These are phyloP conservation scores for Penicillium sp. DNA, from an alignment of 2,329 filamentous ascomycete genomes.

Conservation along the genomic window DNA sequence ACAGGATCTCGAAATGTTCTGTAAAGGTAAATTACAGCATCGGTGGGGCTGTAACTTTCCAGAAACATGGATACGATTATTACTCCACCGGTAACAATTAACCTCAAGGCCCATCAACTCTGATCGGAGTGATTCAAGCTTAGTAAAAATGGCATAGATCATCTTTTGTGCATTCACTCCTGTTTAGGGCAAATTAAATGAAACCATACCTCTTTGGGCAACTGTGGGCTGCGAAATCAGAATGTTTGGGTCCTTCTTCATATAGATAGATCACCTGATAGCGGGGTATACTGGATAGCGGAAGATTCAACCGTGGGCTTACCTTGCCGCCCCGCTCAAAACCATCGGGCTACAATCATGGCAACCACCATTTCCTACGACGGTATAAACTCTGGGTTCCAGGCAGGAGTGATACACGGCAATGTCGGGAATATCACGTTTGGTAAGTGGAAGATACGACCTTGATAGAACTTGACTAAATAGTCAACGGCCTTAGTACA, in stretches of 20 bases:
- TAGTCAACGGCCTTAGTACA: background rate
- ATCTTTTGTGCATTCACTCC: too few species aligned
- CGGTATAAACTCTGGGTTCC: constrained; percentile 1
- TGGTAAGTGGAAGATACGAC: background rate
- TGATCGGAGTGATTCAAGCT: background rate
- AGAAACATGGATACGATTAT: constrained; percentile 4
- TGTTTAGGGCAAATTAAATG: too few species aligned
- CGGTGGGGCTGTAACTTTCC: constrained; percentile 1
- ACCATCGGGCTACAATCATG: background rate
- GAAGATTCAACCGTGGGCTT: too few species aligned
- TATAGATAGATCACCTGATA: constrained; percentile 7
- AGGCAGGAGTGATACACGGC: constrained; percentile 1
- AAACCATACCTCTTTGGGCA: background rate
- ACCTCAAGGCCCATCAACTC: too few species aligned
- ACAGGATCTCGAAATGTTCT: background rate
- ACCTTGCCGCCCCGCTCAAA: too few species aligned
- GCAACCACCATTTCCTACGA: background rate
- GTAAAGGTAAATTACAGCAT: constrained; percentile 1
- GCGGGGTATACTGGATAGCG: too few species aligned
- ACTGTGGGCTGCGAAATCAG: background rate
- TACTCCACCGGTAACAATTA: background rate
- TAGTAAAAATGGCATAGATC: background rate
- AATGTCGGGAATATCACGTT: background rate
- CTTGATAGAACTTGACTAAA: background rate
- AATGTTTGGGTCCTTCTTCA: background rate